A percentile compares a stretch with the other conserved stretches of the same genome.
These are phyloP conservation scores for Dichotomocladium elegans DNA, from an alignment of 371 early-diverging fungal genomes.

Conservation along the genomic window DNA sequence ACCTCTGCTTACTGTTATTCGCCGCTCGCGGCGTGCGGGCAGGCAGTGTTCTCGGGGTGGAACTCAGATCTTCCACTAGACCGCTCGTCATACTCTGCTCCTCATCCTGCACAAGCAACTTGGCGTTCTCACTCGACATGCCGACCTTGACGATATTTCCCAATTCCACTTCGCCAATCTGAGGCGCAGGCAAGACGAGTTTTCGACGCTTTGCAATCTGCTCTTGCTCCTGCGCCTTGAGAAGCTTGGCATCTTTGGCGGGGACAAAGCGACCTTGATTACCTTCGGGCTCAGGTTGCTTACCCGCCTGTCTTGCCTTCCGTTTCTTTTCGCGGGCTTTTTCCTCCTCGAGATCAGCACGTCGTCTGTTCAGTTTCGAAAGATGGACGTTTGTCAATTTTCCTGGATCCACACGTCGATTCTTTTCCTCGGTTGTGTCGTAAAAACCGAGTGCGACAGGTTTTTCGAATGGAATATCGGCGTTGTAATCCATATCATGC, in stretches of 20 bases:
- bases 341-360: conserved; percentile 57
- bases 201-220: conserved; percentile 73
- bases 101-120: conserved; percentile 61
- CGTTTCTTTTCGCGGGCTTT: conserved; percentile 79
- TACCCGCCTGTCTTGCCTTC: conserved; percentile 51
- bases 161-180: conserved; percentile 85
- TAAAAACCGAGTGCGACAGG: conserved; percentile 87
- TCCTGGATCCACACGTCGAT: conserved; percentile 52
- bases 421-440: conserved; percentile 84
- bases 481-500: conserved; percentile 90
- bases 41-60: conserved; percentile 43
- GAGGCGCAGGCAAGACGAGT: conserved; percentile 87
- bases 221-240: conserved; percentile 67
- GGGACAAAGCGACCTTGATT: conserved; percentile 53
- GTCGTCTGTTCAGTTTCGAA: conserved; percentile 78
- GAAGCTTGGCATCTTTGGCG: conserved; percentile 50
- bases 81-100: conserved; percentile 60
- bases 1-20: conserved; percentile 38
- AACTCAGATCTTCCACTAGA: conserved; percentile 70
- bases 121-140: conserved; percentile 74
- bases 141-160: conserved; percentile 92
- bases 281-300: conserved; percentile 29
- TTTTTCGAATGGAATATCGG: conserved; percentile 93
- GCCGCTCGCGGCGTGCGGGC: conserved; percentile 76
- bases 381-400: conserved; percentile 63